phyloP scores from a whole-genome alignment of 108 stramenopile genomes.

The Pelagomonas calceolata region DNA sequence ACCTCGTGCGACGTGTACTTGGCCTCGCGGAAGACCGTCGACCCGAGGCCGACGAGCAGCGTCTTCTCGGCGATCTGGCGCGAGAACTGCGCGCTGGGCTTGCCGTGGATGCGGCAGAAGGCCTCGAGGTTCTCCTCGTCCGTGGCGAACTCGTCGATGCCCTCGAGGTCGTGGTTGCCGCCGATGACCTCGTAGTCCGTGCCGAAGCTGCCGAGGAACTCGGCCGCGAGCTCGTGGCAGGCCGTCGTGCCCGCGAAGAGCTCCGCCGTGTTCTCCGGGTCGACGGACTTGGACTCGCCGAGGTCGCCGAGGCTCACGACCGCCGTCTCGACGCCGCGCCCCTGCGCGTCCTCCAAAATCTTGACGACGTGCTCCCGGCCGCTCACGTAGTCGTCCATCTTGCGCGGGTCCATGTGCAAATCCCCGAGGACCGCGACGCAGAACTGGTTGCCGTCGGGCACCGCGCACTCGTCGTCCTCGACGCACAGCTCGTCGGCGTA shows the following conservation, averaged over 20 bases:
- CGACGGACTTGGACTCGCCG: slow-evolving; percentile 36
- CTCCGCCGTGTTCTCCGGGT: slow-evolving; percentile 31
- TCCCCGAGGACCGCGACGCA: slow-evolving; percentile 59
- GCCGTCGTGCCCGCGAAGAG: slow-evolving; percentile 52
- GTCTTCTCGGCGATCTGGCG: slow-evolving; percentile 72
- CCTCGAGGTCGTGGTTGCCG: slow-evolving; percentile 79
- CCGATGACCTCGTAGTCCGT: slow-evolving; percentile 29
- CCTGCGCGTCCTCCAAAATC: slow-evolving; percentile 49
- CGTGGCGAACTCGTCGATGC: slow-evolving; percentile 76
- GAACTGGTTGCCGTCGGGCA: slow-evolving; percentile 9
- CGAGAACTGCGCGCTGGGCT: slow-evolving; percentile 63
- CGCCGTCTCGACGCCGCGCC: slow-evolving; percentile 41
- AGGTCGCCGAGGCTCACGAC: slow-evolving; percentile 34
- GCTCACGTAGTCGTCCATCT: slow-evolving; percentile 54
- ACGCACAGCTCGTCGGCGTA: not conserved
- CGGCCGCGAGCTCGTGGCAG: slow-evolving; percentile 50
- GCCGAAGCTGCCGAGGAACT: slow-evolving; percentile 50
- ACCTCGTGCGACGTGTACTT: slow-evolving; percentile 80
- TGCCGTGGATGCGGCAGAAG: slow-evolving; percentile 47
- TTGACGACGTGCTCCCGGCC: slow-evolving; percentile 36
- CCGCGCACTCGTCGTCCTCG: not conserved
- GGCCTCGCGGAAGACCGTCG: slow-evolving; percentile 74
- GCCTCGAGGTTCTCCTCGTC: slow-evolving; percentile 68
- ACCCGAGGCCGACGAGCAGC: slow-evolving; percentile 65
- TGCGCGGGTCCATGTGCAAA: slow-evolving; percentile 66